Evolutionary conservation across 768 basidiomycete genomes (phyloP), one percentile per base, ranked within the genome.

Genomic region (Arthromyces matolae): DNA sequence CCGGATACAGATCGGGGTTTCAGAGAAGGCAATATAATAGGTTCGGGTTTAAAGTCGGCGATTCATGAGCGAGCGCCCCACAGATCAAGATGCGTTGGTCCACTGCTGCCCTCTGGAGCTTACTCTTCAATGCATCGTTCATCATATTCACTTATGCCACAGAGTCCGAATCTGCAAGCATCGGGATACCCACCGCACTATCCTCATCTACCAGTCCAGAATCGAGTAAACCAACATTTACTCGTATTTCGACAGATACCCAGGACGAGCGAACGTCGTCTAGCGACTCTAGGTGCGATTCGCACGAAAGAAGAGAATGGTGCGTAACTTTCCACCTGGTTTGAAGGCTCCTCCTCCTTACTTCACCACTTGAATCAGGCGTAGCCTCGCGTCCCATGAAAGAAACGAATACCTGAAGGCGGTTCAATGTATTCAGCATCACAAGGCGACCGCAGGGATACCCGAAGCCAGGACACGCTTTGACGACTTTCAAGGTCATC

Each of bases 401-500:
- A 50, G 37, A n/a, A 31, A 23, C 13, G 28, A 39, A 8, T 50
- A 50, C 29, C n/a, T 50, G 16, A 39, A 38, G 18, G 49, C 49
- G 5, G 49, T 50, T 13, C 36, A 33, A 39, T 50, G 47, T 5
- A 39, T 49, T 12, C 47, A 49, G 29, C 24, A 31, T 3, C 18
- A 12, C 13, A 20, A 29, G 22, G 43, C 49, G 13, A 27, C 31
- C 25, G 37, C 49, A 7, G 36, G 34, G 18, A n/a, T 44, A 3
- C 28, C 31, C 16, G 36, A 19, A 4, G 28, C 49, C 5, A 25
- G 42, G 14, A 44, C 37, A 16, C 49, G 49, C 20, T 50, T 50
- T 16, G 49, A 50, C 31, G 49, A 50, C 28, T 50, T 50, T 33
- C 49, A 50, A 45, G 49, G 41, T n/a, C 33, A 31, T 6, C 49